Base-by-base conservation (phyloP, 1,284 basidiomycete genomes). In the Mycosarcoma mackinlayi region DNA sequence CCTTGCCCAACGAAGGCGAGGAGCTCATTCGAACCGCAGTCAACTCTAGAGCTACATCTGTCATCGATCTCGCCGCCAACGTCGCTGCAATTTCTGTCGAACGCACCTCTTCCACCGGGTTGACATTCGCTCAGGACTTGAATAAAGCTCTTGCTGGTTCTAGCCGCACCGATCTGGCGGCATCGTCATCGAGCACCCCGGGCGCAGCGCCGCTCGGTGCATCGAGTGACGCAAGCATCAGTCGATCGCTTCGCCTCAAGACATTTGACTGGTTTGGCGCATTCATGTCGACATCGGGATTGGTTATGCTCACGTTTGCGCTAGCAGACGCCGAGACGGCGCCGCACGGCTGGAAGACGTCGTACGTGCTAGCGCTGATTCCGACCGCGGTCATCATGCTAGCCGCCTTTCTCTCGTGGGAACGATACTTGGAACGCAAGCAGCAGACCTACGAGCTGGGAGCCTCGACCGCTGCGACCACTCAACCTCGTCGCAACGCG, bases 181-280 rank as follows among this genome's bases (percentile, higher is more conserved):
- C 61, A 19, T 28, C 51, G 6, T 42, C 48, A 6, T 44, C 52
- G n/a, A 28, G n/a, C 24, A 44, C 50, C n/a, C 14, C 40, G 3
- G 16, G 19, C 9, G 37, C 27, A 6, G n/a, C 45, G 14, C 19
- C 34, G 5, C 34, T 37, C 3, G 39, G 16, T 9, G 3, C 28
- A 10, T 31, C 40, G 9, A n/a, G 9, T 1, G 11, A 21, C n/a
- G 24, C 24, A 0, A 48, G 25, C 21, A 38, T 28, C 19, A 64
- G 51, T 18, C 55, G 64, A 14, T 57, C 58, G 13, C 50, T 66
- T 3, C 53, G 63, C 8, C 66, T 78, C 23, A 50, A 56, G 48
- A 66, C 62, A 8, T 77, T 95, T 0, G 93, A 96, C 78, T 94
- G 91, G 91, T 76, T 92, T 19, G 93, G 93, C 5, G 90, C 90